These are phyloP conservation scores for Penicillium argentinense DNA, from an alignment of 495 filamentous ascomycete genomes.

Conservation along the genomic window DNA sequence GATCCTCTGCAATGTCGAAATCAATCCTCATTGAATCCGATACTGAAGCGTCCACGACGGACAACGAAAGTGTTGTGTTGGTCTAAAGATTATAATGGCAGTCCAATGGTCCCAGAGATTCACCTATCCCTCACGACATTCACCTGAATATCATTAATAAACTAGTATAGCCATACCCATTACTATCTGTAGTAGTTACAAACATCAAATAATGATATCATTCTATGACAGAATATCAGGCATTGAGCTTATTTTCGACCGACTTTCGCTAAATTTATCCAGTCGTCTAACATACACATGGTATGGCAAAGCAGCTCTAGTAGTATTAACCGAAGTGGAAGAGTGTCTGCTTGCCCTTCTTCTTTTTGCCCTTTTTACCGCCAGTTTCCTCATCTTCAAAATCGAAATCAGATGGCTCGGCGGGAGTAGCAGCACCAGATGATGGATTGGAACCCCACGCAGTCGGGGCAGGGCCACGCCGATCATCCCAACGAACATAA, in stretches of 20 bases:
- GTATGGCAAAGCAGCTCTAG: neutral
- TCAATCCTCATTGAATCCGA: conserved; percentile 12
- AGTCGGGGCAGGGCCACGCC: conserved; percentile 35
- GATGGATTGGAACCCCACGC: conserved; percentile 45
- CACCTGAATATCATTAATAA: too few species aligned
- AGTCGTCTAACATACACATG: neutral
- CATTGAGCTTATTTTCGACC: too few species aligned
- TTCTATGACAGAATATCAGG: too few species aligned
- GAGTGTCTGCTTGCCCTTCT: conserved; percentile 78
- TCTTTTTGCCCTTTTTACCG: conserved; percentile 72
- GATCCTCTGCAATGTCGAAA: neutral
- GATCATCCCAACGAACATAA: conserved; percentile 67
- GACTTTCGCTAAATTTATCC: too few species aligned
- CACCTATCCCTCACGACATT: too few species aligned
- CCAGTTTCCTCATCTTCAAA: conserved; percentile 39
- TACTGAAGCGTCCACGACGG: neutral
- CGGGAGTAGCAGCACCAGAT: conserved; percentile 25
- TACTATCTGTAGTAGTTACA: too few species aligned
- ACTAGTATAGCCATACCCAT: too few species aligned
- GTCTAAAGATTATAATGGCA: too few species aligned
- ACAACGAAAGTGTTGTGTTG: conserved; percentile 14
- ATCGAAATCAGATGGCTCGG: conserved; percentile 26
- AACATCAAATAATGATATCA: too few species aligned
- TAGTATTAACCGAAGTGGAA: conserved; percentile 54
- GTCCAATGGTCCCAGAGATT: too few species aligned